These are phyloP conservation scores for Digitaria exilis DNA, from an alignment of 202 grass and related monocot genomes.

Conservation along the genomic window DNA sequence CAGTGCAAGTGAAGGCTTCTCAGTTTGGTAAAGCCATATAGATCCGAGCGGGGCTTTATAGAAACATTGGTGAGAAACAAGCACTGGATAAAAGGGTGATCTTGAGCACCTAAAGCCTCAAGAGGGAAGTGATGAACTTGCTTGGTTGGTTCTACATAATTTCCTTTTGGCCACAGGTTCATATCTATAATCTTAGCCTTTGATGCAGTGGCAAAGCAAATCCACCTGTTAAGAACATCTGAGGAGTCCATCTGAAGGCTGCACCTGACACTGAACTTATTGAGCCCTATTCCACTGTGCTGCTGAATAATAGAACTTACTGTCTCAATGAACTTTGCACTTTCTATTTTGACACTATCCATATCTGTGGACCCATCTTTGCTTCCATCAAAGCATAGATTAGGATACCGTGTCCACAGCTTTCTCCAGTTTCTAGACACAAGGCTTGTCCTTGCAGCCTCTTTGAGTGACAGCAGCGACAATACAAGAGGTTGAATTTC, in stretches of 20 bases:
- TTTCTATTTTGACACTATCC: conserved; percentile 3
- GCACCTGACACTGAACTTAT: conserved; percentile 26
- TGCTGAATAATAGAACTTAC: neutral
- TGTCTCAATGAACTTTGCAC: neutral
- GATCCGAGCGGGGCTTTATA: neutral
- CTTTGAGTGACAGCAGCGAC: conserved; percentile 4
- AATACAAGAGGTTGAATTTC: neutral
- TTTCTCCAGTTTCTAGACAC: conserved; percentile 18
- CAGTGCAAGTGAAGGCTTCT: conserved; percentile 11
- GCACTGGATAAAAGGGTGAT: neutral
- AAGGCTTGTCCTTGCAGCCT: conserved; percentile 8
- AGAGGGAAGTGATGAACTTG: conserved; percentile 14
- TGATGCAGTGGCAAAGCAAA: conserved; percentile 24
- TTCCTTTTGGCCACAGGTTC: neutral
- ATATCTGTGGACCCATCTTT: neutral
- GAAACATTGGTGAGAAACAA: conserved; percentile 2
- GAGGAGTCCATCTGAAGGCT: neutral
- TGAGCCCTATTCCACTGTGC: conserved; percentile 19
- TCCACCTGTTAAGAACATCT: conserved; percentile 14
- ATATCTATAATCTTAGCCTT: conserved; percentile 28
- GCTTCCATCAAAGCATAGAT: conserved; percentile 26
- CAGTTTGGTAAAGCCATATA: neutral
- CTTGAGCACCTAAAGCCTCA: neutral
- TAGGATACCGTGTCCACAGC: neutral
- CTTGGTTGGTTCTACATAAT: neutral